A percentile compares a stretch with the other conserved stretches of the same genome.
These are phyloP conservation scores for Excoecaria cochinchinensis DNA, from an alignment of 345 rosid genomes.

Conservation along the genomic window DNA sequence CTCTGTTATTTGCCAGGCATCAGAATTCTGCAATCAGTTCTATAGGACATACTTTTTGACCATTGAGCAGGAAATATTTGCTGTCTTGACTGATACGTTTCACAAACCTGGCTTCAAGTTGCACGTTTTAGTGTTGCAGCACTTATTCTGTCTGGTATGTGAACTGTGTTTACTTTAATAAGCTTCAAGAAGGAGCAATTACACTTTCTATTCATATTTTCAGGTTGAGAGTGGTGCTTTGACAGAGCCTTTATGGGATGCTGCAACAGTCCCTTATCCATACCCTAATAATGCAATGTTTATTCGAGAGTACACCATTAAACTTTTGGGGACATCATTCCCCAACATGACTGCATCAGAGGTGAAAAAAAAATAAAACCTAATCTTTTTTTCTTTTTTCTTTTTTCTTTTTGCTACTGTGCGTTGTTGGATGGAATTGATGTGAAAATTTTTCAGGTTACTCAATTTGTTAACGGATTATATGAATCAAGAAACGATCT, in stretches of 20 bases:
- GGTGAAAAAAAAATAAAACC: slow-evolving; percentile 35
- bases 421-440: slow-evolving; percentile 12
- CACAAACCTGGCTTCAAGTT: slow-evolving; percentile 99
- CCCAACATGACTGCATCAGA: slow-evolving; percentile 93
- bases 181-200: neutral
- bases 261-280: slow-evolving; percentile 61
- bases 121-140: slow-evolving; percentile 88
- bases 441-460: slow-evolving; percentile 50
- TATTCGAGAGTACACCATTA: slow-evolving; percentile 89
- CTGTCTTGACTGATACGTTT: slow-evolving; percentile 91
- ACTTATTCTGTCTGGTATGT: slow-evolving; percentile 77
- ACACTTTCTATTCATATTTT: slow-evolving; percentile 11
- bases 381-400: neutral
- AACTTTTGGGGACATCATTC: slow-evolving; percentile 85
- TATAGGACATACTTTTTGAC: slow-evolving; percentile 57
- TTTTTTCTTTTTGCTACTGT: slow-evolving; percentile 5
- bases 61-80: slow-evolving; percentile 95
- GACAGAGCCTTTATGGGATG: slow-evolving; percentile 95
- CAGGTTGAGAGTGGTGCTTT: slow-evolving; percentile 81
- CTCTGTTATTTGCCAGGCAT: slow-evolving; percentile 40
- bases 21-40: slow-evolving; percentile 88
- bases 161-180: neutral
- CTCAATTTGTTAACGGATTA: slow-evolving; percentile 83
- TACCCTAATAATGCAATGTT: slow-evolving; percentile 74
- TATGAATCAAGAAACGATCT: slow-evolving; percentile 81